Base-by-base conservation (phyloP, 1,139 yeast species). In the Spathaspora sp. region DNA sequence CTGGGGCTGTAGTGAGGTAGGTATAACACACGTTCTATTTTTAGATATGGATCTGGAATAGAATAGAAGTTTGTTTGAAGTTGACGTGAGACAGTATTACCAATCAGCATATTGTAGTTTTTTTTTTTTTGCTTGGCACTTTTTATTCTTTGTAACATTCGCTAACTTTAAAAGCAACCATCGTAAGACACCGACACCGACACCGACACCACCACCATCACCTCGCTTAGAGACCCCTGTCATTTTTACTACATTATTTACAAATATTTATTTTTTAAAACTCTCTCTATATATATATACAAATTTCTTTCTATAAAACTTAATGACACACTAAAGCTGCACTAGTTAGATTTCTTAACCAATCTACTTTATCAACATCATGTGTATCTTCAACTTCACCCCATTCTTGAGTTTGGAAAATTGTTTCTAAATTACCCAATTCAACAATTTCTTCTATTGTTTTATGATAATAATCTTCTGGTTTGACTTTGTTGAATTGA, bases 331-430 rank as follows among this genome's bases (percentile, higher is more conserved):
- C 65, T 47, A 89, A 67, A n/a, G 90, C 86, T 31, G 96, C 95
- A 55, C 91, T 80, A 29, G 93, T 82, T 44, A 93, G 75, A 57
- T 84, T 84, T 65, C 98, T 81, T 55, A 89, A 74, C 64, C 95
- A 78, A 55, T 93, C 97, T 41, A 84, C 96, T 64, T 86, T 86
- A 59, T 89, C 96, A 15, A 93, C 98, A 64, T 93, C 99, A 61
- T 93, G 99, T 4, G 98, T 90, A 60, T 93, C 99, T 68, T 93
- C 99, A 20, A 93, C 98, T 65, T 93, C 97, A 37, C 99, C 99
- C 99, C 99, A 93, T 59, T 84, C 79, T 37, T 81, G 82, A 24
- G 96, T 88, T 66, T 93, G 99, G 65, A 80, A 81, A 43, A 85
- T 83, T 6, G 86, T 85, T 62, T 93, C 99, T 57, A 93, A 72